phyloP scores from a whole-genome alignment of 768 basidiomycete species.

The Suillus luteus region DNA sequence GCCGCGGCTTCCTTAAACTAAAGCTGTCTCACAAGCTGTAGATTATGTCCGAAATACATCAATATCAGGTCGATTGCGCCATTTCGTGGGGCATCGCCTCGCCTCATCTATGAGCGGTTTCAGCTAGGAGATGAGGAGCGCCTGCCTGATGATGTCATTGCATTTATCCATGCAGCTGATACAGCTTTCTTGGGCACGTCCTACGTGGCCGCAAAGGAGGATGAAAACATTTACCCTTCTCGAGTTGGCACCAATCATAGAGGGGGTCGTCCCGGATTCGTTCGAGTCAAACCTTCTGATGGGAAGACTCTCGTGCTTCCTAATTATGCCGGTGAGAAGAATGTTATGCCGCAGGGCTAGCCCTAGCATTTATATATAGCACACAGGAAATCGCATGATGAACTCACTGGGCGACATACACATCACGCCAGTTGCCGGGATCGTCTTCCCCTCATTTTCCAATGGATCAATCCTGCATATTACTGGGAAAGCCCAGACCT shows the following conservation, averaged over 20 bases:
- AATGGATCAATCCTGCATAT: conserved; percentile 60
- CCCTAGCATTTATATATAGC: conserved; percentile 3
- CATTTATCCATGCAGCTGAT: conserved; percentile 51
- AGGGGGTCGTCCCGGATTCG: conserved; percentile 62
- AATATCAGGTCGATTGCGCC: conserved; percentile 50
- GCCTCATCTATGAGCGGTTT: conserved; percentile 35
- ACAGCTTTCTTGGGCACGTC: conserved; percentile 58
- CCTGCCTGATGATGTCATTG: conserved; percentile 51
- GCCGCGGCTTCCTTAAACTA: conserved; percentile 4
- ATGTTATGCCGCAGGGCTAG: background rate
- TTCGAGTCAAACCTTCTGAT: conserved; percentile 58
- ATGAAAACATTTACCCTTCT: conserved; percentile 48
- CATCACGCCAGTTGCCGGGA: conserved; percentile 53
- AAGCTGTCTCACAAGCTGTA: conserved; percentile 21
- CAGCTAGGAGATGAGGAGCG: conserved; percentile 38
- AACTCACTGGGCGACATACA: conserved; percentile 66
- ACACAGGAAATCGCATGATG: conserved; percentile 60
- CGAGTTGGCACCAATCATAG: conserved; percentile 67
- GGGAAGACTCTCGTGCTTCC: conserved; percentile 58
- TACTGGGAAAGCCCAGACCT: conserved; percentile 54
- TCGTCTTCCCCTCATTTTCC: conserved; percentile 57
- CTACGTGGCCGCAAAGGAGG: conserved; percentile 43
- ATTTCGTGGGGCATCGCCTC: conserved; percentile 38
- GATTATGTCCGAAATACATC: conserved; percentile 71
- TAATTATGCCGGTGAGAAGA: conserved; percentile 53